Evolutionary conservation across 2,329 filamentous ascomycete genomes (phyloP), one percentile per base, ranked within the genome.

Genomic region (Hypoxylon sp.): DNA sequence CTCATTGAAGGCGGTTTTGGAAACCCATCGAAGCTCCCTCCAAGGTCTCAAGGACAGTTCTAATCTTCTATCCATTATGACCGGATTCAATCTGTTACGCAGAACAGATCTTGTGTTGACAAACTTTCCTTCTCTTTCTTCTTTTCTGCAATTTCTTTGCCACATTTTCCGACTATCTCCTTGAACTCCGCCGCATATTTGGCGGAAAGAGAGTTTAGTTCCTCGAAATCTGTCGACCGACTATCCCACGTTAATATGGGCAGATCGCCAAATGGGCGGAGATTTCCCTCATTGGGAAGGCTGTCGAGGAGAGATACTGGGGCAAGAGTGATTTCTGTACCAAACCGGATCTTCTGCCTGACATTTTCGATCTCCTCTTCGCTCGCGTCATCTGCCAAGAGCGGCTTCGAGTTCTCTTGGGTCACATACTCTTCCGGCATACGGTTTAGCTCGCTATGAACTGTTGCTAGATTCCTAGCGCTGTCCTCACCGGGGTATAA

Each of bases 381-480:
- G 57, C 72, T 65, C 38, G 70, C 73, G n/a, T 78, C 74, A 9
- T 74, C 67, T 11, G 74, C 69, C 13, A 75, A 51, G n/a, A 75
- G 71, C 11, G 50, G 49, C 53, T 66, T 70, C 13, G 70, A 62
- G 36, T 43, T 60, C 25, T 72, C 71, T 19, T 61, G 65, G 50
- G 23, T 60, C 3, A 70, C 73, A 67, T 87, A 89, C 74, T 90
- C 94, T 78, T 97, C 93, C 0, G 94, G 94, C 1, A 84, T 76
- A 41, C 88, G 86, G 65, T 89, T 89, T 4, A 97, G 81, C 71
- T 98, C 94, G 65, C 86, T 88, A 78, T 98, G 94, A 0, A 95
- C 82, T 0, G 89, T 91, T n/a, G 89, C 88, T 11, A 97, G 81
- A 3, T 87, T 82, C 21, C 73, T 82, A 41, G 76, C 85, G 53